Conservation (phyloP, 73 alveolate genomes). For the Tetrahymena elliotti region DNA sequence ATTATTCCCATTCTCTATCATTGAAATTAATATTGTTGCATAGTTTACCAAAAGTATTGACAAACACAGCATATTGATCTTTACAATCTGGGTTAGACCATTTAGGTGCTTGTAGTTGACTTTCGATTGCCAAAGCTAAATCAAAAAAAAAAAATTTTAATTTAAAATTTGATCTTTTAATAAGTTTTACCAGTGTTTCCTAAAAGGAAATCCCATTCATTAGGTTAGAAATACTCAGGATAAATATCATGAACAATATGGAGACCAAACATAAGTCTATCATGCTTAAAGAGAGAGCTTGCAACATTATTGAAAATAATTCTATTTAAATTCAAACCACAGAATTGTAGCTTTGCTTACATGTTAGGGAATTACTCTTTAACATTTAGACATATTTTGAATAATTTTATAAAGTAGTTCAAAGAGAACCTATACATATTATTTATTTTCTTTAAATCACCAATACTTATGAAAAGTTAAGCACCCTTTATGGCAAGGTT, state of each 20-base stretch:
- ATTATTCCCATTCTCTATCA: constrained; percentile 61
- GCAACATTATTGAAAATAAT: constrained; percentile 58
- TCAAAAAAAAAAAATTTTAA: not conserved
- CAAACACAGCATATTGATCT: constrained; percentile 76
- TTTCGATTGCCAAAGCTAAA: not conserved
- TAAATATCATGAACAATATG: constrained; percentile 85
- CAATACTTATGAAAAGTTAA: constrained; percentile 89
- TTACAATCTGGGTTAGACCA: constrained; percentile 95
- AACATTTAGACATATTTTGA: constrained; percentile 83
- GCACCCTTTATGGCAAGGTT: constrained; percentile 93
- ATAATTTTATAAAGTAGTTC: constrained; percentile 87
- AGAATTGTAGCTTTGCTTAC: constrained; percentile 73
- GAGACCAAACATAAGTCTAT: constrained; percentile 96
- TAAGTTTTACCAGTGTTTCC: constrained; percentile 60
- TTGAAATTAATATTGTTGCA: constrained; percentile 57
- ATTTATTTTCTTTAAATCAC: constrained; percentile 87
- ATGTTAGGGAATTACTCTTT: constrained; percentile 62
- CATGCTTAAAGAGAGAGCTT: constrained; percentile 96
- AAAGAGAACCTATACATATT: constrained; percentile 99
- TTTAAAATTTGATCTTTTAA: not conserved
- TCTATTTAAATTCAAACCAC: constrained; percentile 1
- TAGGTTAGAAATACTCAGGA: constrained; percentile 75
- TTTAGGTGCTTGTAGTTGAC: constrained; percentile 56
- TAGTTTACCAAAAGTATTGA: constrained; percentile 69
- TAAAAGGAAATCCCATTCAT: constrained; percentile 97